phyloP scores from a whole-genome alignment of 2,329 filamentous ascomycete species.

The Allantophomopsis cytisporea region DNA sequence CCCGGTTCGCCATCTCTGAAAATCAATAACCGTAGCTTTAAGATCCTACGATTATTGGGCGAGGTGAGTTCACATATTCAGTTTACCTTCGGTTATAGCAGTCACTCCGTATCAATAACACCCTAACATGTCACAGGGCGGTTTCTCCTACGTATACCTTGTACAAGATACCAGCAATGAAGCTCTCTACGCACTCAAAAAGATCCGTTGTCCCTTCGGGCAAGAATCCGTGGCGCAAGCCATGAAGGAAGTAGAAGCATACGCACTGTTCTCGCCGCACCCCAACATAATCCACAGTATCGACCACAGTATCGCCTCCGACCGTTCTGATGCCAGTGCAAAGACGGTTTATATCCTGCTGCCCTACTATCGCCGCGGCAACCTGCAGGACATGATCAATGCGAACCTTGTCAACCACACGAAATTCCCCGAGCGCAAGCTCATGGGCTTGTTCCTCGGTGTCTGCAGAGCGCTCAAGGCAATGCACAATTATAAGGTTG shows the following conservation, averaged over 20 bases:
- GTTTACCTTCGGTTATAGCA: background rate
- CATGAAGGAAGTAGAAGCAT: conserved; percentile 94
- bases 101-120: conserved; percentile 5
- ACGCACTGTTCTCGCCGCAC: conserved; percentile 73
- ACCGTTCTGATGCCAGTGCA: conserved; percentile 51
- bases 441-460: conserved; percentile 85
- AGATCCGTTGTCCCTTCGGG: conserved; percentile 96
- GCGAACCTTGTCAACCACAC: conserved; percentile 95
- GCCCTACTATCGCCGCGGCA: conserved; percentile 89
- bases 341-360: conserved; percentile 97
- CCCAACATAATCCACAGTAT: conserved; percentile 77
- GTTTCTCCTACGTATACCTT: conserved; percentile 98
- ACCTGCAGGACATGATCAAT: conserved; percentile 96
- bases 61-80: conserved; percentile 44
- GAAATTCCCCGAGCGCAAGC: conserved; percentile 70
- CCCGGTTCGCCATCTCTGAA: conserved; percentile 87
- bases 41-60: conserved; percentile 84
- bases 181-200: conserved; percentile 88
- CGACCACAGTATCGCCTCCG: conserved; percentile 70
- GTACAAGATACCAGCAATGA: conserved; percentile 81
- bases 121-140: conserved; percentile 43
- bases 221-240: conserved; percentile 91
- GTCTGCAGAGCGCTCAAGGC: conserved; percentile 77
- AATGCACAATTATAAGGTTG: conserved; percentile 83
- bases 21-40: conserved; percentile 91